Base-by-base conservation (phyloP, 805 yeast genomes). In the Wickerhamomyces ciferrii region DNA sequence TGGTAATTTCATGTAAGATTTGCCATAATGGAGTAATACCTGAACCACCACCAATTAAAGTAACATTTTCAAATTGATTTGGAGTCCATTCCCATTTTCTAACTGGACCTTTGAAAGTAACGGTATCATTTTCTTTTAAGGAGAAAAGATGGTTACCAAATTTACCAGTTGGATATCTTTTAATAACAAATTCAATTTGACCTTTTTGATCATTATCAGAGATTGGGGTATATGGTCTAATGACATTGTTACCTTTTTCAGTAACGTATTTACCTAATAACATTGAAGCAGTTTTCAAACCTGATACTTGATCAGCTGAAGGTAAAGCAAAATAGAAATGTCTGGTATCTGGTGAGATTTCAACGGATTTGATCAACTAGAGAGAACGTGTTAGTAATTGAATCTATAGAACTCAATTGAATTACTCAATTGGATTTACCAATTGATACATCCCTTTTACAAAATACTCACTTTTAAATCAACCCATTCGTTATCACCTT, bases 21-120 rank as follows among this genome's bases (percentile, higher is more conserved):
- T 94, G 99, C 76, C 78, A 91, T 69, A 94, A 76, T 49, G 99
- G 99, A 42, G 97, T 88, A 67, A 94, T 91, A 70, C 98, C 98
- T 43, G 96, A 77, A 63, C 99, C 99, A 62, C 96, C 99, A 59
- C 97, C 98, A 56, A 94, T 74, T 64, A 94, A 78, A 48, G 84
- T 80, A 64, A 94, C 81, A 54, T 81, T 72, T 60, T 86, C 79
- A 74, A 79, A 92, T 64, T 83, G 79, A 76, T 94, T 92, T 56
- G 92, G 85, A 59, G 77, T 77, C 89, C 95, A 88, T 65, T 84
- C 81, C 87, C 94, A 91, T 75, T 94, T 94, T 60, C 76, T 74
- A 54, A 90, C 78, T 54, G 98, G 98, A 43, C 99, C 99, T 75
- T 90, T 92, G 78, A 94, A 86, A 10, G 96, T 70, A 47, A 94